These are phyloP conservation scores for Fraxinus excelsior DNA, from an alignment of 257 asterid genomes.

Conservation along the genomic window DNA sequence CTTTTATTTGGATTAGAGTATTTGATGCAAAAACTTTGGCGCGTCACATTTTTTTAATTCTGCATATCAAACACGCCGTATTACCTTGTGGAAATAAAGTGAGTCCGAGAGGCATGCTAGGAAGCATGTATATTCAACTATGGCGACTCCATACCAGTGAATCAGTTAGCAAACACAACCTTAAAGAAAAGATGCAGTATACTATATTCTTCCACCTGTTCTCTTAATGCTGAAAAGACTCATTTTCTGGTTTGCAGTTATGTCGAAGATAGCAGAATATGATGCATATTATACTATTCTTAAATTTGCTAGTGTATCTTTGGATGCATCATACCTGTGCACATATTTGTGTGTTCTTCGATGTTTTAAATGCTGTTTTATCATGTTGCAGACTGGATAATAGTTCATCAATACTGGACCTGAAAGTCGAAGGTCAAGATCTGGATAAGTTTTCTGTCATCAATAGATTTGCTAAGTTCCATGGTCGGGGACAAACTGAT, in stretches of 20 bases:
- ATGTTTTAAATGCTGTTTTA: conserved; percentile 2
- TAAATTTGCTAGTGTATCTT: too few relatives aligned
- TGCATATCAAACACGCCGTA: not conserved
- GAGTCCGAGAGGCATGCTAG: not conserved
- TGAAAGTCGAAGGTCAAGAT: conserved; percentile 77
- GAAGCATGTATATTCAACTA: too few relatives aligned
- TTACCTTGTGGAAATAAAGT: not conserved
- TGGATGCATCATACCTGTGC: not conserved
- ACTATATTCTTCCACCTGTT: too few relatives aligned
- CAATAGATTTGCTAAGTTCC: conserved; percentile 78
- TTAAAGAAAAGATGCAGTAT: not conserved
- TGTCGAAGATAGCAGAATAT: too few relatives aligned
- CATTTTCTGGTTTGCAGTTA: too few relatives aligned
- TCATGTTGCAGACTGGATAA: conserved; percentile 65
- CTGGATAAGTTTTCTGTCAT: conserved; percentile 75
- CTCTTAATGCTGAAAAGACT: too few relatives aligned
- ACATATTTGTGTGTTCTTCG: not conserved
- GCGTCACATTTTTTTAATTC: not conserved
- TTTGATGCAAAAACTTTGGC: not conserved
- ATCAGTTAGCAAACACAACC: not conserved
- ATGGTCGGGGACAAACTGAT: conserved; percentile 75
- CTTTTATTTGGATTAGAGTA: not conserved
- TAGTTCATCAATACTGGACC: conserved; percentile 68
- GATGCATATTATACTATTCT: not conserved
- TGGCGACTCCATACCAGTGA: not conserved